phyloP scores from a whole-genome alignment of 306 rosid species.

The Mimosa bimucronata region DNA sequence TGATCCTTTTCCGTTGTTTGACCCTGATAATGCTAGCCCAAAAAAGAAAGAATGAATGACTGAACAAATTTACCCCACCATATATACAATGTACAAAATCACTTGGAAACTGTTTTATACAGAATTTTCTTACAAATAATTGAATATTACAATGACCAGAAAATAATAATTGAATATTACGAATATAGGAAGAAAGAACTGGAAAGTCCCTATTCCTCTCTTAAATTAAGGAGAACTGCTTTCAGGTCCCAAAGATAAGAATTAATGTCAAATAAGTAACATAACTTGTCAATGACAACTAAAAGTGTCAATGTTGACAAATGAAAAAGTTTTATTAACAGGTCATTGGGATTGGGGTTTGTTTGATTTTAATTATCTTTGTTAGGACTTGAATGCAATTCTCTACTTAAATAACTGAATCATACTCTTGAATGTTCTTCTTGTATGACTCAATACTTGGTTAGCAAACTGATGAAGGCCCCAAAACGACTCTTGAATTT shows the following conservation, averaged over 20 bases:
- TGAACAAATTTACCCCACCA: not conserved
- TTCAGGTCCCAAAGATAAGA: too few species aligned
- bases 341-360: too few species aligned
- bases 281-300: too few species aligned
- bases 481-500: not conserved
- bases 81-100: not conserved
- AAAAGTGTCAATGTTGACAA: too few species aligned
- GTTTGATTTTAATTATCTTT: too few species aligned
- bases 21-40: too few species aligned
- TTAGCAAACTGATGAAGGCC: not conserved
- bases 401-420: not conserved
- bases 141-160: not conserved
- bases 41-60: not conserved
- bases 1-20: not conserved
- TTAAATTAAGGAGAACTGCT: too few species aligned
- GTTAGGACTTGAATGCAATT: too few species aligned
- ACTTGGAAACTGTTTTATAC: not conserved
- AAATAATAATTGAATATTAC: not conserved
- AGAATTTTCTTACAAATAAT: not conserved
- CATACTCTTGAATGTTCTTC: not conserved
- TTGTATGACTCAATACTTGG: not conserved
- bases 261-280: too few species aligned
- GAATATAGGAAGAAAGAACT: not conserved
- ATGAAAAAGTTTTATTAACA: too few species aligned
- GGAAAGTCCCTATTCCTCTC: not conserved